Evolutionary conservation across 2,329 filamentous ascomycete genomes (phyloP).

Genomic region (Calonectria crousiana): DNA sequence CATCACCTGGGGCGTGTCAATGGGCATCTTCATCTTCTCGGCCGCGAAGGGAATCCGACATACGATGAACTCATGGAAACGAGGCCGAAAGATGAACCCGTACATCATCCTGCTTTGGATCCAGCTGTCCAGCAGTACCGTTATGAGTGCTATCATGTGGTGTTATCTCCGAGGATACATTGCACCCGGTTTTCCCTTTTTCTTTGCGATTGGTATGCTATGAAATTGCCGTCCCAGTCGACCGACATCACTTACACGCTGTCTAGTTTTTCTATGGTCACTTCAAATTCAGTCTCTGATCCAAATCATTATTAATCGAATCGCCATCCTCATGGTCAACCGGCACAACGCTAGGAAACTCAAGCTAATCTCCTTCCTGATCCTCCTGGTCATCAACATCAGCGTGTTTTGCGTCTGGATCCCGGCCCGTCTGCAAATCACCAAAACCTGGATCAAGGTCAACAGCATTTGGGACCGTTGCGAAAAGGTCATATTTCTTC

Average conservation of each 20-base stretch:
- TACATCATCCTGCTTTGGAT: conserved; percentile 43
- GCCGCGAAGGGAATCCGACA: conserved; percentile 38
- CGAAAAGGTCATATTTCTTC: conserved; percentile 64
- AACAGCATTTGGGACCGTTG: conserved; percentile 66
- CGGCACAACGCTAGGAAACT: conserved; percentile 51
- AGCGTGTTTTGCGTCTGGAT: conserved; percentile 68
- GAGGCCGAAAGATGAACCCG: conserved; percentile 35
- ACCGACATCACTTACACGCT: neutral
- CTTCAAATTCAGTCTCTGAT: conserved; percentile 63
- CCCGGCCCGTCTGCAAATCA: conserved; percentile 60
- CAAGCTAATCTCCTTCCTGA: conserved; percentile 56
- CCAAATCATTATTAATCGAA: conserved; percentile 68
- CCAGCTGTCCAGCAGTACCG: conserved; percentile 39
- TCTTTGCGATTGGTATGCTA: conserved; percentile 38
- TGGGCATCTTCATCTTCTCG: conserved; percentile 43
- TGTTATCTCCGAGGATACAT: conserved; percentile 42
- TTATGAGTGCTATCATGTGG: conserved; percentile 45
- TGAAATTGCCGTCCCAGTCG: neutral
- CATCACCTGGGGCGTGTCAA: conserved; percentile 44
- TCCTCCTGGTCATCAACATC: conserved; percentile 63
- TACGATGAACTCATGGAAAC: conserved; percentile 39
- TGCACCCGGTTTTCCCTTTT: conserved; percentile 39
- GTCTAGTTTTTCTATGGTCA: conserved; percentile 49
- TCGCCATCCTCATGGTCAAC: conserved; percentile 60
- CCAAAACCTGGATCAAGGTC: conserved; percentile 54